Evolutionary conservation across 2,329 filamentous ascomycete genomes (phyloP), one percentile per base, ranked within the genome.

Genomic region (Xylaria digitata): DNA sequence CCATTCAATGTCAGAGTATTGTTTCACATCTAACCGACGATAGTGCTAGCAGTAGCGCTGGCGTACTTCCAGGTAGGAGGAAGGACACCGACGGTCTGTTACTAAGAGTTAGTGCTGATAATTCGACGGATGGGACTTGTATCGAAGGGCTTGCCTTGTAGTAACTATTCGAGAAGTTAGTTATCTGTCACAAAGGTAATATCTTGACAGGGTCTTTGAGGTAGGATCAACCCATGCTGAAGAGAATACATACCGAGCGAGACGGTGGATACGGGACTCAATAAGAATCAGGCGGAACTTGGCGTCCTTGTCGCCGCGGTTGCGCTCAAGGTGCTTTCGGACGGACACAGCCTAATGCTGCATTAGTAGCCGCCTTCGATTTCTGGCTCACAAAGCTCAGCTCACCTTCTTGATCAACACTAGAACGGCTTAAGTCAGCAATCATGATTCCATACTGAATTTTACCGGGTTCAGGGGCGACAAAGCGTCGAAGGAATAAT

Each of bases 221-320:
- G 13, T 6, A 0, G 15, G 13, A 30, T 21, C 13, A 50, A 45
- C 19, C 43, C 17, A 26, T 26, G 19, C 52, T 5, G 46, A 30
- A 23, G 52, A 23, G 43, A 17, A 6, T 7, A 67, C 65, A 42
- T 98, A 98, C 78, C 96, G 92, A 82, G 94, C 96, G 77, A 99
- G 92, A 87, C 96, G 95, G 92, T 99, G 96, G 86, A 99, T 98
- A 86, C 96, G 93, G 82, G 96, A 98, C 90, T 99, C 96, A 86
- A 99, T 97, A 78, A 99, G 92, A 95, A 99, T 99, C 75, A 99
- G 93, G 82, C 96, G 95, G 93, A 99, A 99, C 90, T 99, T 99
- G 89, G 91, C 93, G 89, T 99, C 96, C 89, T 94, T 97, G 90
- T 99, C 96, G 91, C 99, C 99, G 86, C 96, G 95, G 92, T 99